Evolutionary conservation across 176 grass and related monocot species (phyloP), one percentile per base, ranked within the genome.

Genomic region (Thalia dealbata): DNA sequence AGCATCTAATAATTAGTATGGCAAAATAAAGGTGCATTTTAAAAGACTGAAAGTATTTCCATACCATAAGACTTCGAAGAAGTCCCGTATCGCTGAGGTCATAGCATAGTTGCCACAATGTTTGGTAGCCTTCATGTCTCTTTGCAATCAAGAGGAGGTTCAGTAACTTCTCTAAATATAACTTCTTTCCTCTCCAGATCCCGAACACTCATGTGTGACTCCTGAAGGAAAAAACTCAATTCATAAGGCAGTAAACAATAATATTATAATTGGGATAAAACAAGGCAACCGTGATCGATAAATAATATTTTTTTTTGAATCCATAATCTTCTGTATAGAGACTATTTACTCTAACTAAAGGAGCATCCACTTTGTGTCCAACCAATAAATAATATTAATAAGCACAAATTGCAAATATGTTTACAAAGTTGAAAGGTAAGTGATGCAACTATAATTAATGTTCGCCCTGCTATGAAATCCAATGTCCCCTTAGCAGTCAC

Each of bases 51-150:
- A 7, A 35, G 75, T 21, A 66, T n/a, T 25, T 61, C 81, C 85
- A 74, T 97, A 97, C 95, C 95, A 97, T 97, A 69, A 97, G 83
- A 78, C 82, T 88, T 69, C 85, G 81, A 24, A 97, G 85, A 75
- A 97, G 87, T 76, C 70, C 62, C 50, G 90, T 90, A 84, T 97
- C 95, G 80, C 88, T 84, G 76, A 97, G 88, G 71, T 97, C 95
- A 77, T 92, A 97, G 74, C 90, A 97, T 71, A 97, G 88, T 71
- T 97, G 85, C 95, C 95, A 97, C 76, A 97, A 84, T 43, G 90
- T 92, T 81, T 92, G 85, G 69, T 93, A 90, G 44, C 87, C 90
- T 88, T 92, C 95, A 64, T 97, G 87, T 3, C 85, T 83, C 88
- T 88, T 93, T 52, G 95, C 87, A 81, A 89, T 88, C 46, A 88